These are phyloP conservation scores for Aspergillus heteromorphus DNA, from an alignment of 495 filamentous ascomycete species.

Conservation along the genomic window DNA sequence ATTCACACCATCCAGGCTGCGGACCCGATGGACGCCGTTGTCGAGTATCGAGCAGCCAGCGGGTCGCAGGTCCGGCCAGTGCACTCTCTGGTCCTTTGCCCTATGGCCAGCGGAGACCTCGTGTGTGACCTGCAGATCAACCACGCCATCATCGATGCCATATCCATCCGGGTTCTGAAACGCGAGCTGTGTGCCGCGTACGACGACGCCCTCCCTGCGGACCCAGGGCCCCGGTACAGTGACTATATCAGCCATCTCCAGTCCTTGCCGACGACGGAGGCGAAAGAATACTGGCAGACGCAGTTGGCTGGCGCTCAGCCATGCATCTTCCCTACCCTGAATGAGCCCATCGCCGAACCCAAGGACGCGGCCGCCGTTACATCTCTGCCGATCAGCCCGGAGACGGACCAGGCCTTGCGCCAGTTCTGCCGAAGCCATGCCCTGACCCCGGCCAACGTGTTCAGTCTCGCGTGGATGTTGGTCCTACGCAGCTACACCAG, in stretches of 20 bases:
- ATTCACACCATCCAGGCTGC: no score
- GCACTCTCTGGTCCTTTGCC: no score
- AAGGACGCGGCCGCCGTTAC: background rate
- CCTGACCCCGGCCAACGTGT: slow-evolving; percentile 19
- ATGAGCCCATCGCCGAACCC: slow-evolving; percentile 3
- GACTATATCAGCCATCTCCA: background rate
- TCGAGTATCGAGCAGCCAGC: no score
- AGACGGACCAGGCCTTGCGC: slow-evolving; percentile 2
- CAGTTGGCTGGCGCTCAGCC: slow-evolving; percentile 32
- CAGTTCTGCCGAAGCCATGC: slow-evolving; percentile 18
- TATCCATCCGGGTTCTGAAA: no score
- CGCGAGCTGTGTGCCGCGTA: no score
- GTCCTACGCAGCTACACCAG: slow-evolving; percentile 36
- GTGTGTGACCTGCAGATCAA: no score
- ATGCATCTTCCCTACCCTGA: slow-evolving; percentile 33
- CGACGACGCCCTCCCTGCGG: no score
- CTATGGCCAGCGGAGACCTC: no score
- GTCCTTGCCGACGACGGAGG: background rate
- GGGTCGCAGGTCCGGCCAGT: no score
- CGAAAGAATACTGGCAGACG: slow-evolving; percentile 24
- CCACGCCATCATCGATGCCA: no score
- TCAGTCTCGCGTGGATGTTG: slow-evolving; percentile 42
- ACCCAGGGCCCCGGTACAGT: no score
- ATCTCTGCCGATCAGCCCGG: background rate
- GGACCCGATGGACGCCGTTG: no score